phyloP scores from a whole-genome alignment of 148 eudicot genomes.

The Dysphania ambrosioides region DNA sequence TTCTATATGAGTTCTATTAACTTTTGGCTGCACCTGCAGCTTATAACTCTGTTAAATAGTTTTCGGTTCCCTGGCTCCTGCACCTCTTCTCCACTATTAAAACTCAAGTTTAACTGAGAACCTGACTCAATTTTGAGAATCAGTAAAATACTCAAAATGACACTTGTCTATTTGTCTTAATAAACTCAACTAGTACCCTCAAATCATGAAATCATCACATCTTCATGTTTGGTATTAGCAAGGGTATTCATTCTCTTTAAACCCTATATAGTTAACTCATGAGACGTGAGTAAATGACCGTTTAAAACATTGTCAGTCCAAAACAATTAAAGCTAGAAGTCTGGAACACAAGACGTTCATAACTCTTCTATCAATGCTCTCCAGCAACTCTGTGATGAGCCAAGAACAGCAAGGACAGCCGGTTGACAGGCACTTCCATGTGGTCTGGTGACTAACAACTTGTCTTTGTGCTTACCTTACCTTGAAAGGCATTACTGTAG shows the following conservation, averaged over 20 bases:
- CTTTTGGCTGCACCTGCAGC: not conserved
- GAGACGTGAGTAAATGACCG: too few species aligned
- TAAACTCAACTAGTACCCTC: conserved; percentile 19
- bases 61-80: not conserved
- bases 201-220: conserved; percentile 14
- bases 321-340: too few species aligned
- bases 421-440: conserved; percentile 13
- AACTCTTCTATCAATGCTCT: conserved; percentile 6
- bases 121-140: conserved; percentile 9
- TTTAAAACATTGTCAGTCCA: too few species aligned
- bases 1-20: too few species aligned
- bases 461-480: conserved; percentile 25
- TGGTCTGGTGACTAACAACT: conserved; percentile 11
- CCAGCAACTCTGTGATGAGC: not conserved
- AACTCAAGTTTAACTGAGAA: not conserved
- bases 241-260: not conserved
- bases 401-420: not conserved
- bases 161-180: not conserved
- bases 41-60: not conserved
- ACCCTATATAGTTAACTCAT: too few species aligned
- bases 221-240: conserved; percentile 6
- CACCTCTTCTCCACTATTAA: not conserved
- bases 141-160: not conserved
- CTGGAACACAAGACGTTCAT: not conserved
- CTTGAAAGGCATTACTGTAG: conserved; percentile 4